Evolutionary conservation across 2,329 filamentous ascomycete genomes (phyloP).

Genomic region (Claviceps sp.): DNA sequence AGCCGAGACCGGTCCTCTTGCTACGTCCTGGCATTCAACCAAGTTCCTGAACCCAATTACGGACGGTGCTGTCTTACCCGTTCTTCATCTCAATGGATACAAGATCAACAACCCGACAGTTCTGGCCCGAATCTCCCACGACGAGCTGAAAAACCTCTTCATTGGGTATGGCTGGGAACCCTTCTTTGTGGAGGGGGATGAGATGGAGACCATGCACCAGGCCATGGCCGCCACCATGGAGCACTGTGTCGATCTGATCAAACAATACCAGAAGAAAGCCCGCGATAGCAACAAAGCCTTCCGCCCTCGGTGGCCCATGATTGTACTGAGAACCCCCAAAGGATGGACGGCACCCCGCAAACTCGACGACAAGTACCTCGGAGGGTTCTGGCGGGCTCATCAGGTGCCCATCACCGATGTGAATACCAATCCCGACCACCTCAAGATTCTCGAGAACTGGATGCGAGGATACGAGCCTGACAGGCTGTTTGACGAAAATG

Average conservation of each 20-base stretch:
- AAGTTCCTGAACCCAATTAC: conserved; percentile 72
- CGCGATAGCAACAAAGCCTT: conserved; percentile 56
- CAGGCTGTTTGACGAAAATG: conserved; percentile 51
- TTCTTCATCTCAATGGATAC: conserved; percentile 71
- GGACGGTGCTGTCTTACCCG: conserved; percentile 64
- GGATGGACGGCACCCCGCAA: conserved; percentile 68
- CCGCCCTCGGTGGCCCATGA: conserved; percentile 66
- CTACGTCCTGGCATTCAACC: conserved; percentile 69
- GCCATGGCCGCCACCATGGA: conserved; percentile 70
- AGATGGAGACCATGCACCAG: conserved; percentile 64
- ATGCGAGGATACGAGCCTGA: conserved; percentile 67
- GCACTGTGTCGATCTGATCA: conserved; percentile 57
- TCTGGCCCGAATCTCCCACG: conserved; percentile 58
- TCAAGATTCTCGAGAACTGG: conserved; percentile 60
- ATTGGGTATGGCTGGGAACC: conserved; percentile 66
- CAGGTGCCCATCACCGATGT: conserved; percentile 66
- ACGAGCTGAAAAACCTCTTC: conserved; percentile 58
- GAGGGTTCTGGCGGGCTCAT: conserved; percentile 68
- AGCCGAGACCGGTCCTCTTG: conserved; percentile 66
- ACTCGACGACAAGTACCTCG: conserved; percentile 55
- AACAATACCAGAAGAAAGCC: conserved; percentile 54
- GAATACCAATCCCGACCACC: conserved; percentile 47
- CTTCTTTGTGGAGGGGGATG: conserved; percentile 68
- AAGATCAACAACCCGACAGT: conserved; percentile 75
- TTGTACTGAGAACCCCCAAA: conserved; percentile 64